phyloP scores from a whole-genome alignment of 441 rosid genomes.

The Erodium texanum region DNA sequence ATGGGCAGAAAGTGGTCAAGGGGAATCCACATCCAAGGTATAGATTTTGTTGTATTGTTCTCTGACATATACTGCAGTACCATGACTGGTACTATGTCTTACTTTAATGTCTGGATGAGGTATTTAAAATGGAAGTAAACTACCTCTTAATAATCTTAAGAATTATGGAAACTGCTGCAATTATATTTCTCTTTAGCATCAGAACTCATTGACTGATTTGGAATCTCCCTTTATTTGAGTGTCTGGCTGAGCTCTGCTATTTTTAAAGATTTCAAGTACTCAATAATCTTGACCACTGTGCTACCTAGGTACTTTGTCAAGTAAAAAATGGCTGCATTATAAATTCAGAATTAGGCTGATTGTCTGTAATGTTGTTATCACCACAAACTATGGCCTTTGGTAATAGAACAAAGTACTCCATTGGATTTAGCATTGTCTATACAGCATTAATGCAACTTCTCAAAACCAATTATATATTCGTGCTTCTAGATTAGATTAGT shows the following conservation, averaged over 20 bases:
- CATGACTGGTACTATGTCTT: not conserved
- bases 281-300: not conserved
- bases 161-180: not conserved
- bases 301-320: not conserved
- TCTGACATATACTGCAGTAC: too few relatives aligned
- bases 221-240: not conserved
- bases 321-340: too few relatives aligned
- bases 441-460: not conserved
- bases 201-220: not conserved
- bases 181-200: not conserved
- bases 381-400: not conserved
- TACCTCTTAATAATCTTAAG: not conserved
- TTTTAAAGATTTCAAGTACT: not conserved
- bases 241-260: not conserved
- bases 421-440: not conserved
- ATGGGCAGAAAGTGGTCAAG: slow-evolving; percentile 97
- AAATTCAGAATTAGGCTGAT: not conserved
- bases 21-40: slow-evolving; percentile 98
- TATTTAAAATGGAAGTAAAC: not conserved
- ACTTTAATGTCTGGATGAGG: not conserved
- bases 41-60: not conserved
- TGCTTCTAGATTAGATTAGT: not conserved
- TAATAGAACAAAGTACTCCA: not conserved
- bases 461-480: not conserved
- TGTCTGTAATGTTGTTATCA: not conserved